Base-by-base conservation (phyloP, 2,329 filamentous ascomycete genomes). In the Aspergillus terreus region DNA sequence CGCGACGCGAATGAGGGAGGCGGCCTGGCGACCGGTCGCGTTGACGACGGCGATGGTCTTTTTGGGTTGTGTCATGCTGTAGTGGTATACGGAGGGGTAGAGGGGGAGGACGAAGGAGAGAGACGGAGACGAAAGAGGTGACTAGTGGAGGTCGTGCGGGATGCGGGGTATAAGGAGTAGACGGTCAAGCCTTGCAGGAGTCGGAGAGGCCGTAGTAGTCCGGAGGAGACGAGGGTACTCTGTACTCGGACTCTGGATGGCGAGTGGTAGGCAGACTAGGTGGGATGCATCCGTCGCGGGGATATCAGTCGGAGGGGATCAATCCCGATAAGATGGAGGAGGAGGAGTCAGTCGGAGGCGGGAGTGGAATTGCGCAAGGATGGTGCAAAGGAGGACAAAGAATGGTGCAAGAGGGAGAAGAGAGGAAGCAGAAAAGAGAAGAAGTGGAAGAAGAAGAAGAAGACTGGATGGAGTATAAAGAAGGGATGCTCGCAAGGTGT, bases 1-100 rank as follows among this genome's bases (percentile, higher is more conserved):
- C 52, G 92, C 92, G 67, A 96, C 91, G 61, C 94, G 88, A 63
- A 96, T 94, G 65, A 99, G 85, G 53, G 92, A 96, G 52, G 92
- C 92, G 58, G 92, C 91, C 78, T 99, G 94, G 63, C 94, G 88
- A 66, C 94, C 94, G 70, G 90, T 92, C 68, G 90, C 90, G 75
- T 97, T 97, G 76, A 97, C 92, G 67, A 96, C 86, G 68, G 92
- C 92, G 65, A 95, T 90, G 50, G 88, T 94, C 76, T 92, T 94
- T 68, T 82, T 79, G 42, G 68, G 64, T 65, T 71, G 70, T 62
- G 70, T 71, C 71, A 73, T 74, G 58, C 63, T 67, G 47, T 30
- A 45, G 35, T 46, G 3, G 42, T 42, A 38, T 33, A 21, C 30
- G 42, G 45, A 44, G 14, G 43, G 17, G 43, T 47, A 27, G 52